Conservation (phyloP, 148 eudicot species). For the Talinum fruticosum region DNA sequence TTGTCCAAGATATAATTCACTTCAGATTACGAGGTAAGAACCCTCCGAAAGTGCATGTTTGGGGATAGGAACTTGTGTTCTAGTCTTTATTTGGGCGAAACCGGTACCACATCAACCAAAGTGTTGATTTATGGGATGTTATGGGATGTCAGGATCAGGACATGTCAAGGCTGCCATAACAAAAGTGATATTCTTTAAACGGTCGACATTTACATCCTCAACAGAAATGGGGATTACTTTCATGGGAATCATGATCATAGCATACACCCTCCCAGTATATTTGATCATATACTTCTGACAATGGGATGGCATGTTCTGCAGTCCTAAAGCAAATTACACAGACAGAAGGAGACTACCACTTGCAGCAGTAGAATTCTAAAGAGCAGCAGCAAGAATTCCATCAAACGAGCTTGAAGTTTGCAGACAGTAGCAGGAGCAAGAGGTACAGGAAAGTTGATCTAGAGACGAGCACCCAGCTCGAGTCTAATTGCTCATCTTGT, state of each 20-base stretch:
- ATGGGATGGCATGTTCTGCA: conserved; percentile 89
- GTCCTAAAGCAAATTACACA: conserved; percentile 41
- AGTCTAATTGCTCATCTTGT: not conserved
- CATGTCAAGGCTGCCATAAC: conserved; percentile 76
- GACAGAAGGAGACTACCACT: conserved; percentile 79
- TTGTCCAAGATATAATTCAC: no score
- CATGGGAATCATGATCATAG: conserved; percentile 85
- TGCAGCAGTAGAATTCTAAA: conserved; percentile 48
- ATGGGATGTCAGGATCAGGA: no score
- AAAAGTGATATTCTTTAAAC: conserved; percentile 78
- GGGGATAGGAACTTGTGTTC: no score
- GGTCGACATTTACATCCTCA: conserved; percentile 51
- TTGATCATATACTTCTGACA: conserved; percentile 65
- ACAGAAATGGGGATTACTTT: conserved; percentile 63
- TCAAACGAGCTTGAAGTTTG: conserved; percentile 50
- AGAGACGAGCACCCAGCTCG: conserved; percentile 14
- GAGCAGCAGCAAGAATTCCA: conserved; percentile 54
- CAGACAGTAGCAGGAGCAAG: conserved; percentile 57
- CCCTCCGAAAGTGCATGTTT: no score
- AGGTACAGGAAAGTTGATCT: conserved; percentile 34
- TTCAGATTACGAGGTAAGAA: no score
- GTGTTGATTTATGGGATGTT: conserved; percentile 77
- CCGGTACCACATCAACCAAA: no score
- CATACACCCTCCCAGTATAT: conserved; percentile 47
- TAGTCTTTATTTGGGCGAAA: no score